Evolutionary conservation across 2,329 filamentous ascomycete genomes (phyloP), one percentile per base, ranked within the genome.

Genomic region (Fusarium torulosum): DNA sequence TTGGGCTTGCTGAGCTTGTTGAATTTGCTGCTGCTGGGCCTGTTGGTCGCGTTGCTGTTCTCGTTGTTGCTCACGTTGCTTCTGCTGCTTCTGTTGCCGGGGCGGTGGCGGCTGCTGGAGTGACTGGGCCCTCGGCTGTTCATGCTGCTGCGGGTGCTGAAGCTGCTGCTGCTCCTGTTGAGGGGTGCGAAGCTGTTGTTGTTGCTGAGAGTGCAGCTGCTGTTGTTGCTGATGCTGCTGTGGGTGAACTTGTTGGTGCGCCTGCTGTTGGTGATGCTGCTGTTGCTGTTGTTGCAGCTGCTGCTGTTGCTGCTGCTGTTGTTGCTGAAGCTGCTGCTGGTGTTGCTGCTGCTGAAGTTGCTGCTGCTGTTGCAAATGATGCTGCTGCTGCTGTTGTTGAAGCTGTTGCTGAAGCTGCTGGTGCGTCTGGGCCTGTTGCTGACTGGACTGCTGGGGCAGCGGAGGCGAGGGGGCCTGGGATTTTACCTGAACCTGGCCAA

Each of bases 231-330:
- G 72, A 3, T 72, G 71, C 6, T 71, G 70, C 27, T 79, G 77
- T 7, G 74, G 77, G 17, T 79, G 79, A n/a, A 77, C 76, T 35
- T 78, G 78, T 17, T 77, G 77, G 4, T 75, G 74, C n/a, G 74
- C 71, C 27, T 75, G 73, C 19, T 72, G 71, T 7, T 72, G 71
- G 20, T 74, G 71, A 4, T 72, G 67, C 7, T 78, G 75, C 10
- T 58, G 56, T 14, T 72, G 70, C 9, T 72, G 74, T n/a, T 78
- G 77, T 21, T 74, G 71, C 7, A 72, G 73, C 11, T 63, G 66
- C 8, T 72, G 73, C 10, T 63, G 66, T n/a, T 71, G 74, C 9
- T 75, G 73, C 6, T 66, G 67, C 2, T 73, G 73, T 21, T 72
- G 70, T 4, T 62, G 59, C 17, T 78, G 75, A 23, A 74, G 72